Evolutionary conservation across 331 rosid genomes (phyloP), one percentile per base, ranked within the genome.

Genomic region (Acacia pycnantha): DNA sequence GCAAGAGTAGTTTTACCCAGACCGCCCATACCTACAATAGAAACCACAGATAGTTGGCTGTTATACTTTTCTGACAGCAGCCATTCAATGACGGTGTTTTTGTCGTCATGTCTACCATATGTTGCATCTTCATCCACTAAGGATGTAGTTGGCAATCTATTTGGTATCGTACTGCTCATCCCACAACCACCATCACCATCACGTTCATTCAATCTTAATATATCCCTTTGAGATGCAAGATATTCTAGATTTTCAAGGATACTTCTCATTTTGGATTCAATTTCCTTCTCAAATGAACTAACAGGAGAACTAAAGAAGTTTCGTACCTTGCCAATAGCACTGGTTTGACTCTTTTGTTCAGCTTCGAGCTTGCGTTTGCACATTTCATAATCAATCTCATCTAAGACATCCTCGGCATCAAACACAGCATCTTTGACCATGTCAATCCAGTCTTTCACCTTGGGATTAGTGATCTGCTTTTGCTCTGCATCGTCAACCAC

Each of bases 1-100:
- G 88, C 88, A 7, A 87, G 85, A 0, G 88, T 82, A 0, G 85
- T 87, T 66, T 87, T 83, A 22, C 81, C 77, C 31, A 81, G 6
- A 8, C 84, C 84, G 3, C 81, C 85, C 72, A 82, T 56, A 5
- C 81, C 85, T n/a, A 41, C 77, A 8, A 82, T 44, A 29, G 77
- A 24, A 69, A 76, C 44, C 21, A 82, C 33, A n/a, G 41, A 51
- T 5, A 40, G 0, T 8, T 24, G 29, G 7, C 21, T 24, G 43
- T 21, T 35, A 19, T 19, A 26, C 24, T 59, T 14, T 11, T 56
- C 66, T 19, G 43, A 51, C 21, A 76, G 43, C 43, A 82, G 37
- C 37, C 51, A 82, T 1, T 69, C 16, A 16, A 68, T 70, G 44
- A 77, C 58, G 8, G 35, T 24, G 13, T 33, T 31, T 47, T 69